Base-by-base conservation (phyloP, 306 rosid genomes). In the Chamaecrista fasciculata region DNA sequence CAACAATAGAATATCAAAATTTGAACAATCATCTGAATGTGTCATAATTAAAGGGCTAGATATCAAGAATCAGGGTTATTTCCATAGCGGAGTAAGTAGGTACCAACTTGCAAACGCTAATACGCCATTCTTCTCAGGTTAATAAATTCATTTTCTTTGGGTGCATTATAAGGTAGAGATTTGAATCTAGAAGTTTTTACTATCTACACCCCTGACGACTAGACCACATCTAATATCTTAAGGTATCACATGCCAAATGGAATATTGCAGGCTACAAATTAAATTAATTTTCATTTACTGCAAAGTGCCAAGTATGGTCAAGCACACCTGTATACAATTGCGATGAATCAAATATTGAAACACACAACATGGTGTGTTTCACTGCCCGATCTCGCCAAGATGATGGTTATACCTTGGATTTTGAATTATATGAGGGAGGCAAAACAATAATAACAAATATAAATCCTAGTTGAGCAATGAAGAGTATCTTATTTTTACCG, bases 1-100 rank as follows among this genome's bases (percentile, higher is more conserved):
- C 8, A 65, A 65, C n/a, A 57, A n/a, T 6, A n/a, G 8, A 43
- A 25, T 63, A 23, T 63, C 53, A 63, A 42, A 53, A 40, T 43
- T 65, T 11, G 3, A 11, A n/a, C 5, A 26, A 64, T 8, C 23
- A 24, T 39, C 21, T 23, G 20, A 14, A 62, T 23, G 16, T 26
- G 19, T 26, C 33, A 12, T 16, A 28, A 20, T 23, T 12, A n/a
- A 31, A 24, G 24, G 2, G 4, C n/a, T 14, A 14, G 15, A 23
- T 42, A 24, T 24, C 8, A 2, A n/a, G n/a, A 63, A 28, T 37
- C 28, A 24, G 8, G 53, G 25, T 44, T 15, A 43, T 15, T 34
- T 64, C 34, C 51, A 25, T n/a, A 6, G 4, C 16, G 9, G 25
- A 25, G 6, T n/a, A 11, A 60, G 48, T 23, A n/a, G 8, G 10